A percentile compares a stretch with the other conserved stretches of the same genome.
phyloP scores from a whole-genome alignment of 768 basidiomycete species.

The Termitomyces sp. region DNA sequence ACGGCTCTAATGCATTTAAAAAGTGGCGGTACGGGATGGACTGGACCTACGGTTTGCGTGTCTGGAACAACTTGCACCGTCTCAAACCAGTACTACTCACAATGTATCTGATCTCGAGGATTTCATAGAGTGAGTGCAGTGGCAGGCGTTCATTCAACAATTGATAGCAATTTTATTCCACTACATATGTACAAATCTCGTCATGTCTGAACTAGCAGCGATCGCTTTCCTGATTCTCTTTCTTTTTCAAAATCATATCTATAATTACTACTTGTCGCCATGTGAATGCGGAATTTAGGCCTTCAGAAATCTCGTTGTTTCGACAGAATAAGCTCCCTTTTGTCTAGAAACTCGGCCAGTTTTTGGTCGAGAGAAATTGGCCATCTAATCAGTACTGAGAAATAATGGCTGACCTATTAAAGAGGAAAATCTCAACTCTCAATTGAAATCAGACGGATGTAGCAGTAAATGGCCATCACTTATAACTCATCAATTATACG shows the following conservation, averaged over 20 bases:
- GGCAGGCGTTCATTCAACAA: background rate
- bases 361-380: no score
- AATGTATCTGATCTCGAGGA: constrained; percentile 23
- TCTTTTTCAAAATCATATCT: background rate
- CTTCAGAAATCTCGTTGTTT: no score
- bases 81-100: constrained; percentile 30
- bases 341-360: no score
- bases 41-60: constrained; percentile 29
- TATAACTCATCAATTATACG: background rate
- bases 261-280: background rate
- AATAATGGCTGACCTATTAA: no score
- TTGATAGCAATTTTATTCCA: background rate
- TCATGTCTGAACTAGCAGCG: background rate
- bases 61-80: constrained; percentile 25
- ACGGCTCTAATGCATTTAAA: background rate
- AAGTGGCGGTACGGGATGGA: constrained; percentile 28
- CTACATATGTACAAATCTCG: background rate
- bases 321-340: no score
- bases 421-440: no score
- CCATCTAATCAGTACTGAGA: no score
- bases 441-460: no score
- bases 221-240: background rate
- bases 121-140: background rate
- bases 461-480: no score
- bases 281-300: no score